These are phyloP conservation scores for Chenopodium quinoa DNA, from an alignment of 148 eudicot genomes.

Conservation along the genomic window DNA sequence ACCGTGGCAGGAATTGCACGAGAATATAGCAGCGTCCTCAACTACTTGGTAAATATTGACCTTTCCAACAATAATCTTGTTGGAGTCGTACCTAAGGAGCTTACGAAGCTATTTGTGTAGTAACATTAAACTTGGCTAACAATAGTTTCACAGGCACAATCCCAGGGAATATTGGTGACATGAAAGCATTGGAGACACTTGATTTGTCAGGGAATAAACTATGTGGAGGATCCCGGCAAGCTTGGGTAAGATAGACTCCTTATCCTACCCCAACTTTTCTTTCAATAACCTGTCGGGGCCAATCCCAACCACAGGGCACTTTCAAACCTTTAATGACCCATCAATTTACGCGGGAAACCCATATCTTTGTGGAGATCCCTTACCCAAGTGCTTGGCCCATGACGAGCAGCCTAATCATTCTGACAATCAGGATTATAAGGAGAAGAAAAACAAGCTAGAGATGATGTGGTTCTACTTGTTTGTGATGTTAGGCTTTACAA, in stretches of 20 bases:
- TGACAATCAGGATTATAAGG: too few species aligned
- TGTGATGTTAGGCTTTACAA: slow-evolving; percentile 23
- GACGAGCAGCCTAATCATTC: background rate
- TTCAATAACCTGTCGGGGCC: slow-evolving; percentile 24
- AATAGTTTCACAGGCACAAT: slow-evolving; percentile 21
- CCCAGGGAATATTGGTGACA: slow-evolving; percentile 14
- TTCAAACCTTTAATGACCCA: background rate
- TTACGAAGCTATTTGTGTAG: slow-evolving; percentile 11
- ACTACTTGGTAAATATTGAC: slow-evolving; percentile 22
- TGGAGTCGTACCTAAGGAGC: slow-evolving; percentile 19
- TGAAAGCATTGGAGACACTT: slow-evolving; percentile 26
- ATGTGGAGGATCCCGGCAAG: slow-evolving; percentile 27
- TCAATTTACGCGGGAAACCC: slow-evolving; percentile 23
- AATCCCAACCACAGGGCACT: slow-evolving; percentile 22
- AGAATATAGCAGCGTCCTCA: slow-evolving; percentile 1
- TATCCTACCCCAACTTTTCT: too few species aligned
- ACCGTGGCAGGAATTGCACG: slow-evolving; percentile 20
- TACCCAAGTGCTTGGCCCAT: slow-evolving; percentile 14
- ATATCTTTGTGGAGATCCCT: slow-evolving; percentile 21
- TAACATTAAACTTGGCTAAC: slow-evolving; percentile 19
- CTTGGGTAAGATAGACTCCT: too few species aligned
- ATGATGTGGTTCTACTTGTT: slow-evolving; percentile 26
- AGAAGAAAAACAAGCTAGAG: slow-evolving; percentile 2
- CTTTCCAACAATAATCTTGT: slow-evolving; percentile 25
- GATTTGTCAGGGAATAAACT: slow-evolving; percentile 28